These are phyloP conservation scores for Lactarius hengduanensis DNA, from an alignment of 768 basidiomycete genomes.

Conservation along the genomic window DNA sequence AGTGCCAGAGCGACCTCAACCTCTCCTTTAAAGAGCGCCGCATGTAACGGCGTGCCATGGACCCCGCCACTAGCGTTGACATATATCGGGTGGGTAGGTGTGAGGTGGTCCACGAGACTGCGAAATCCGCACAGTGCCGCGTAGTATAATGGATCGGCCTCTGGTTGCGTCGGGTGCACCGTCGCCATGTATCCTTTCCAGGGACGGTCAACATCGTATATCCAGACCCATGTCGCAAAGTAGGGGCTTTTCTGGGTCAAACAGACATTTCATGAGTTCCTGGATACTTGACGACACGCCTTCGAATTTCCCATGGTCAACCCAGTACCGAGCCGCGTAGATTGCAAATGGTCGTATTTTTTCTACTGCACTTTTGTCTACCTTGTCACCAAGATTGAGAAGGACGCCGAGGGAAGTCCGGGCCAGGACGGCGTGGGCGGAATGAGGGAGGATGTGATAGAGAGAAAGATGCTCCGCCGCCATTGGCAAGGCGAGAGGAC, in stretches of 20 bases:
- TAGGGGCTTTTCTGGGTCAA: neutral
- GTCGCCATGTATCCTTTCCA: conserved; percentile 1
- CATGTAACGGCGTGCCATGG: neutral
- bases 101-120: neutral
- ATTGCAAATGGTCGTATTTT: neutral
- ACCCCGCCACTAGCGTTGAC: neutral
- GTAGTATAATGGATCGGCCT: conserved; percentile 2
- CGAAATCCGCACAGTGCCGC: conserved; percentile 6
- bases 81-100: neutral
- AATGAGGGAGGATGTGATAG: neutral
- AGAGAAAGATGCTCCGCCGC: neutral
- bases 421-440: conserved; percentile 8
- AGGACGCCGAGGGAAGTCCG: conserved; percentile 10
- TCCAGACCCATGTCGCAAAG: conserved; percentile 13
- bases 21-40: neutral
- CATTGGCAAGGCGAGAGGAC: conserved; percentile 1
- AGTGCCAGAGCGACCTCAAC: neutral
- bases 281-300: neutral
- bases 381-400: neutral
- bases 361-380: neutral
- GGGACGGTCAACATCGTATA: conserved; percentile 3
- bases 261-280: neutral
- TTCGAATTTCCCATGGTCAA: neutral
- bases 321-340: conserved; percentile 16
- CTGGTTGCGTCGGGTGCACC: neutral